Evolutionary conservation across 345 rosid genomes (phyloP).

Genomic region (Citropsis articulata): DNA sequence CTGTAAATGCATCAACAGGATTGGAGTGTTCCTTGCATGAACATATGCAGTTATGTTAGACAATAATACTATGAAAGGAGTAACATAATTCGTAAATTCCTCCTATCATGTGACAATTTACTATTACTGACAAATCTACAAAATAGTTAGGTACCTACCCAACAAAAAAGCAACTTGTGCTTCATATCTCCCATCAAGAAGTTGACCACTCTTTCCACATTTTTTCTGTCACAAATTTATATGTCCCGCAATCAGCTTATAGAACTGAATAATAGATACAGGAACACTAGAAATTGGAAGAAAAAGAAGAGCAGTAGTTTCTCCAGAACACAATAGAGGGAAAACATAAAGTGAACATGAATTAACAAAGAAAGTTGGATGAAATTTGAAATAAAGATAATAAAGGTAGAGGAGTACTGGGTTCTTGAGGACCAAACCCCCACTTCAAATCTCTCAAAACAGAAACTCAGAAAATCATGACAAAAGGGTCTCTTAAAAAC

Average conservation of each 20-base stretch:
- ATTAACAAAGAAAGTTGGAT: not conserved
- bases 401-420: conserved; percentile 25
- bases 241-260: not conserved
- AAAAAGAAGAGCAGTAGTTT: not conserved
- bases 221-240: conserved; percentile 42
- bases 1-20: not conserved
- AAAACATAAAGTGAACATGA: not conserved
- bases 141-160: conserved; percentile 46
- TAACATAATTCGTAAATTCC: not conserved
- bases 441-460: conserved; percentile 62
- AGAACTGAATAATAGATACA: not conserved
- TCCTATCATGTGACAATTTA: not conserved
- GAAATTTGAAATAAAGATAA: not conserved
- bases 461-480: conserved; percentile 47
- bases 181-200: conserved; percentile 75
- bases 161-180: conserved; percentile 70
- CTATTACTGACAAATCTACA: not conserved
- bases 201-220: conserved; percentile 51
- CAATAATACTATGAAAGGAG: not conserved
- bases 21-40: not conserved
- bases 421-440: conserved; percentile 61
- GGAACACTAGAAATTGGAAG: not conserved
- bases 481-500: conserved; percentile 56
- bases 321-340: not conserved
- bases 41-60: not conserved